Percentiles rank a stretch among this genome's conserved stretches.
Evolutionary conservation across 495 filamentous ascomycete genomes (phyloP).

Genomic region (Tirmania nivea): DNA sequence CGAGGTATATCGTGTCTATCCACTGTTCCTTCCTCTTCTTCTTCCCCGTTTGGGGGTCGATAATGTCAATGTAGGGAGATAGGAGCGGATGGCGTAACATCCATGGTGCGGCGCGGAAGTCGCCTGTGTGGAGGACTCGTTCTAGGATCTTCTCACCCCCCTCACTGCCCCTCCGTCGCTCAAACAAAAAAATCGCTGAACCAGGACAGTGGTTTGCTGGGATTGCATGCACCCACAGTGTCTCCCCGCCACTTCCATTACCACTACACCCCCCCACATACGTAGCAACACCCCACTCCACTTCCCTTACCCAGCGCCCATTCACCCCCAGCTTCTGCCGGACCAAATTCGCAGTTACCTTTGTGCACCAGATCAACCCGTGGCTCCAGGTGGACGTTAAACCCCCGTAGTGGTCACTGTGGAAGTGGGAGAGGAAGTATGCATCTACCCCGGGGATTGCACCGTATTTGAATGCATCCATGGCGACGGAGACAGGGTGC

Average conservation of each 20-base stretch:
- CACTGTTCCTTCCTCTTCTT: constrained; percentile 57
- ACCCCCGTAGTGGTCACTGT: constrained; percentile 92
- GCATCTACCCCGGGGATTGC: constrained; percentile 77
- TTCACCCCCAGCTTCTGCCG: constrained; percentile 67
- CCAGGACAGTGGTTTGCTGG: constrained; percentile 92
- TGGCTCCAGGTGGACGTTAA: constrained; percentile 74
- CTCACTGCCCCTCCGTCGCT: constrained; percentile 40
- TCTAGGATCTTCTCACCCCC: constrained; percentile 32
- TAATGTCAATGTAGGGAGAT: constrained; percentile 36
- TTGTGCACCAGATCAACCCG: constrained; percentile 90
- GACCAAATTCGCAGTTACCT: constrained; percentile 75
- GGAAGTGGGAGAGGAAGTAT: constrained; percentile 95
- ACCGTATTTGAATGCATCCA: constrained; percentile 85
- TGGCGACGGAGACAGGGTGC: constrained; percentile 58
- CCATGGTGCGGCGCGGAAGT: constrained; percentile 76
- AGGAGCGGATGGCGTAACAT: constrained; percentile 71
- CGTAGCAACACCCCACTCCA: constrained; percentile 60
- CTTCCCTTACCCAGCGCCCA: constrained; percentile 59
- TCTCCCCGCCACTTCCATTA: constrained; percentile 36
- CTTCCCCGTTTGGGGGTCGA: constrained; percentile 33
- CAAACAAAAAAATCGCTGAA: constrained; percentile 80
- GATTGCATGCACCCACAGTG: constrained; percentile 75
- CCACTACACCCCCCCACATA: constrained; percentile 25
- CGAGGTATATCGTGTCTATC: constrained; percentile 86
- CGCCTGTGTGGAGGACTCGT: constrained; percentile 79